These are phyloP conservation scores for Scalesia atractyloides DNA, from an alignment of 129 eudicot genomes.

Conservation along the genomic window DNA sequence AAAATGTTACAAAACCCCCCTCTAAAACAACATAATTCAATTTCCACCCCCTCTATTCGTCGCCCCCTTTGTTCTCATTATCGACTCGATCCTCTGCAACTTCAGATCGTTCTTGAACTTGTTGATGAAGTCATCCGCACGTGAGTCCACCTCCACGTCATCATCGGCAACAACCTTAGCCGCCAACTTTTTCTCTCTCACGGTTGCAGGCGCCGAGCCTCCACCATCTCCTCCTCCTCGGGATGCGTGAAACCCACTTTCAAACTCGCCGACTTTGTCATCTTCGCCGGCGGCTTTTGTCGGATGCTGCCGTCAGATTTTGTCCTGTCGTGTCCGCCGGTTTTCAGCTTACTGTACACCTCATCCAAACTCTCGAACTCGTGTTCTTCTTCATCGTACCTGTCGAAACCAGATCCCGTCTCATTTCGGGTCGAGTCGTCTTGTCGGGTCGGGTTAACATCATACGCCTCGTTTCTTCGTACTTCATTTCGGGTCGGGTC, in stretches of 20 bases:
- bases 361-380: constrained; percentile 61
- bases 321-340: constrained; percentile 41
- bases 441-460: constrained; percentile 14
- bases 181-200: constrained; percentile 47
- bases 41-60: constrained; percentile 48
- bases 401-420: too few relatives aligned
- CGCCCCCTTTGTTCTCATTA: constrained; percentile 64
- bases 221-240: constrained; percentile 54
- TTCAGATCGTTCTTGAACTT: constrained; percentile 73
- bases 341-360: constrained; percentile 53
- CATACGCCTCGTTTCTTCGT: background rate
- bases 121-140: constrained; percentile 86
- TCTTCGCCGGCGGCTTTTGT: constrained; percentile 52
- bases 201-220: constrained; percentile 69
- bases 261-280: constrained; percentile 76
- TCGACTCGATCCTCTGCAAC: constrained; percentile 85
- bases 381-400: constrained; percentile 18
- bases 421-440: too few relatives aligned
- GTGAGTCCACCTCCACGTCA: constrained; percentile 73
- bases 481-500: too few relatives aligned
- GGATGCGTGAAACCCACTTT: constrained; percentile 60
- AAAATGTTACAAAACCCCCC: constrained; percentile 28
- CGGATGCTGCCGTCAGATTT: constrained; percentile 66
- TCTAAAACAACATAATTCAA: constrained; percentile 18
- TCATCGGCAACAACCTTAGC: constrained; percentile 23